A percentile compares a stretch with the other conserved stretches of the same genome.
These are phyloP conservation scores for Ustilago trichophora DNA, from an alignment of 1,284 basidiomycete genomes.

Conservation along the genomic window DNA sequence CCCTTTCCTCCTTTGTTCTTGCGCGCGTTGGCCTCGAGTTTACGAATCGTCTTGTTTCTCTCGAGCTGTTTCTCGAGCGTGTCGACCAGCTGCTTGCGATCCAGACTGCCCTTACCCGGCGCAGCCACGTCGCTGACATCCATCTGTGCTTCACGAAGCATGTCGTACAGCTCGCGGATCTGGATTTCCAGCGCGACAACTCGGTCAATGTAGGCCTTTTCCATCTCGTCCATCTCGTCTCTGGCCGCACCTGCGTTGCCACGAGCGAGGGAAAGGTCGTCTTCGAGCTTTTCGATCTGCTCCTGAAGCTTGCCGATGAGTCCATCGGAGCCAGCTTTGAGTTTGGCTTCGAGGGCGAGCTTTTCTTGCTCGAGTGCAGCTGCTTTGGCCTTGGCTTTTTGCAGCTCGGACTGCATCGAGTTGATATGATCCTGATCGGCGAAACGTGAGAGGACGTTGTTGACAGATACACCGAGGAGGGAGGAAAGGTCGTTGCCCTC, in stretches of 20 bases:
- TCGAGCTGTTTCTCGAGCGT: constrained; percentile 66
- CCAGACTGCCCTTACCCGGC: constrained; percentile 52
- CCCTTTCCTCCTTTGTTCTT: constrained; percentile 36
- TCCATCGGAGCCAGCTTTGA: constrained; percentile 82
- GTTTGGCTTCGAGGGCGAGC: constrained; percentile 76
- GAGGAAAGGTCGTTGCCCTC: constrained; percentile 77
- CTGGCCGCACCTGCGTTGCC: constrained; percentile 72
- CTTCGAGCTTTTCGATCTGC: constrained; percentile 78
- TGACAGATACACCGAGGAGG: constrained; percentile 87
- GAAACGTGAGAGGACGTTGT: constrained; percentile 86
- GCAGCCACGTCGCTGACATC: constrained; percentile 69
- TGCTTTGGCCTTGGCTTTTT: constrained; percentile 76
- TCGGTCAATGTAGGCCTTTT: constrained; percentile 82
- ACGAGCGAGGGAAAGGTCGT: constrained; percentile 80
- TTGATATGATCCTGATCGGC: constrained; percentile 89
- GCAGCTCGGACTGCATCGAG: constrained; percentile 79
- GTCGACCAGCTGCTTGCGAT: constrained; percentile 72
- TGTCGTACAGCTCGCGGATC: constrained; percentile 90
- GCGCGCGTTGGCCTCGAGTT: constrained; percentile 65
- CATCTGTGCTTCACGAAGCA: constrained; percentile 81
- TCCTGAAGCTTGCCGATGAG: constrained; percentile 83
- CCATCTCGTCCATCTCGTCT: constrained; percentile 79
- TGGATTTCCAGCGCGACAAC: constrained; percentile 88
- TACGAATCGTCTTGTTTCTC: constrained; percentile 64
- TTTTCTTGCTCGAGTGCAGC: constrained; percentile 74